Percentiles rank a stretch among this genome's conserved stretches.
phyloP scores from a whole-genome alignment of 495 filamentous ascomycete genomes.

The Talaromyces adpressus region DNA sequence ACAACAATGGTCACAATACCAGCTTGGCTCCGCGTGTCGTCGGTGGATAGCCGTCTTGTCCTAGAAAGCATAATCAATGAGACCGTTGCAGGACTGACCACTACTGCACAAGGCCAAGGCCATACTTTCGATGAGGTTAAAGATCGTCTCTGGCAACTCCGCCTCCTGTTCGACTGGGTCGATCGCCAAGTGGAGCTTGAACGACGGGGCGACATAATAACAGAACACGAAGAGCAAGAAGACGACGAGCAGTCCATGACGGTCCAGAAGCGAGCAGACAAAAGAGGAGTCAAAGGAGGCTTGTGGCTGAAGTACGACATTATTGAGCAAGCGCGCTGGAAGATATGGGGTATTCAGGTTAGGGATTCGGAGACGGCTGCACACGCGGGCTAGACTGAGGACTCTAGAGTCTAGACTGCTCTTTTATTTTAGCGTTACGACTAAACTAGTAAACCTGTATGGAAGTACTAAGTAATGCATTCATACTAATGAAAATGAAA shows the following conservation, averaged over 20 bases:
- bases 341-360: conserved; percentile 50
- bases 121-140: conserved; percentile 34
- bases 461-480: not conserved
- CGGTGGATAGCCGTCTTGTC: conserved; percentile 71
- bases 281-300: conserved; percentile 12
- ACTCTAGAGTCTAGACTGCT: not conserved
- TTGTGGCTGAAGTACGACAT: conserved; percentile 37
- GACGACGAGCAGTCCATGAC: not conserved
- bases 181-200: conserved; percentile 39
- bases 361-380: conserved; percentile 24
- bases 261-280: not conserved
- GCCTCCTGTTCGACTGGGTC: conserved; percentile 75
- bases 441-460: not conserved
- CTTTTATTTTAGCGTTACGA: not conserved
- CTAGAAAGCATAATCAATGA: conserved; percentile 57
- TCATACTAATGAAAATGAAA: not conserved
- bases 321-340: conserved; percentile 37
- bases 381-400: not conserved
- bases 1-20: conserved; percentile 27
- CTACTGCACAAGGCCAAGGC: not conserved
- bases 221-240: not conserved
- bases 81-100: conserved; percentile 31
- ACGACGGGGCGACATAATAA: conserved; percentile 20
- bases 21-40: conserved; percentile 49
- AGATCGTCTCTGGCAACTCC: conserved; percentile 68